Evolutionary conservation across 129 eudicot genomes (phyloP), one percentile per base, ranked within the genome.

Genomic region (Lonicera japonica): DNA sequence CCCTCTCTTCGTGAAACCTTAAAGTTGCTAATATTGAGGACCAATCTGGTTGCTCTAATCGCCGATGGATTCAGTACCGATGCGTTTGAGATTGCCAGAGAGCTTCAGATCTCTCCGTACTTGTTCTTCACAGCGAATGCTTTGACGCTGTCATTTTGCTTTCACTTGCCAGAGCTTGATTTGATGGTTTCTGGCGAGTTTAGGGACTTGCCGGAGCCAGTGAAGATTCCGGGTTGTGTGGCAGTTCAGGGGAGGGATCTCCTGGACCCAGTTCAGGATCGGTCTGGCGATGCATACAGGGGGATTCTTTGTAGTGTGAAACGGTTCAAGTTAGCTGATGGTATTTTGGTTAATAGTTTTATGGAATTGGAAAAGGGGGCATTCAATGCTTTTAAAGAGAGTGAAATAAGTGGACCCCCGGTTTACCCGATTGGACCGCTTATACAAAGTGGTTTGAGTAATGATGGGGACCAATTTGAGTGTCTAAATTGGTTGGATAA

Each of bases 401-500:
- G 4, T 11, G 55, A 50, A 50, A 7, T 7, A n/a, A n/a, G 55
- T 14, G n/a, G 21, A 17, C 55, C 55, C 0, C 21, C 21, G 9
- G 21, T 50, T n/a, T 50, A 50, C 1, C 20, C 21, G 21, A 17
- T 50, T 50, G 55, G 55, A 50, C 55, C 55, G 21, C 55, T 50
- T 50, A 50, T 50, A 11, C 50, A 43, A 43, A 43, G 5, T 11
- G 55, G 55, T 50, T n/a, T 20, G n/a, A 50, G 21, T 50, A 4
- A 50, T 14, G 20, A 17, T 1, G 3, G 20, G 55, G 55, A 50
- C 9, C 19, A 20, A 58, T 58, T 20, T 15, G 73, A 19, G 47
- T 23, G 65, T 59, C 12, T 57, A 55, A 17, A 17, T 21, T 58
- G 73, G 73, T 46, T 68, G 40, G 73, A 68, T 58, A 24, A 58